These are phyloP conservation scores for Erucastrum elatum DNA, from an alignment of 345 rosid genomes.

Conservation along the genomic window DNA sequence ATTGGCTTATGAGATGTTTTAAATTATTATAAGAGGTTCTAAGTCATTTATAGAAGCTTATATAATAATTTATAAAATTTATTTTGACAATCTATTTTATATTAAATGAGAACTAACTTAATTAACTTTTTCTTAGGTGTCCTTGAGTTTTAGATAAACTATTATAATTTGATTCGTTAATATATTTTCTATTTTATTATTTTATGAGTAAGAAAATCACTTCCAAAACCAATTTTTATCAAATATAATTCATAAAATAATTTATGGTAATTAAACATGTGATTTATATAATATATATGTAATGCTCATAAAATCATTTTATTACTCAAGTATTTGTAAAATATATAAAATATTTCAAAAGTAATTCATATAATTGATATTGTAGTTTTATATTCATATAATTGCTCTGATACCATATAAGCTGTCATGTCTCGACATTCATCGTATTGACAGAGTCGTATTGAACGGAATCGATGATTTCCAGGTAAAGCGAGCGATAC, in stretches of 20 bases:
- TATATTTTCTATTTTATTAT: background rate
- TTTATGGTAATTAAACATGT: background rate
- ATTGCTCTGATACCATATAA: too few species aligned
- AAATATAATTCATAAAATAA: background rate
- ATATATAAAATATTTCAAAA: background rate
- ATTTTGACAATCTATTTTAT: too few species aligned
- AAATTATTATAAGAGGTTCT: background rate
- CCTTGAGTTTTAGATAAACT: background rate
- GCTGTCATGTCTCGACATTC: too few species aligned
- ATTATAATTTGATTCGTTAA: background rate
- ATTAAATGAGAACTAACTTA: background rate
- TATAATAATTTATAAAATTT: too few species aligned
- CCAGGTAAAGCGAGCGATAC: too few species aligned
- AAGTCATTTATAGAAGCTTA: background rate
- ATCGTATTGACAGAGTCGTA: too few species aligned
- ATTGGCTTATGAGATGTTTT: too few species aligned
- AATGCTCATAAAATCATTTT: too few species aligned
- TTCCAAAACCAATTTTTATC: background rate
- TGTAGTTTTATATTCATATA: background rate
- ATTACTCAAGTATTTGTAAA: too few species aligned
- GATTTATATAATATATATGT: too few species aligned
- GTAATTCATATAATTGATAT: background rate
- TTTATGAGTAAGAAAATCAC: background rate
- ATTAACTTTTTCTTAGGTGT: background rate
- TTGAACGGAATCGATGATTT: too few species aligned